phyloP scores from a whole-genome alignment of 768 basidiomycete genomes.

The Russula sp. region DNA sequence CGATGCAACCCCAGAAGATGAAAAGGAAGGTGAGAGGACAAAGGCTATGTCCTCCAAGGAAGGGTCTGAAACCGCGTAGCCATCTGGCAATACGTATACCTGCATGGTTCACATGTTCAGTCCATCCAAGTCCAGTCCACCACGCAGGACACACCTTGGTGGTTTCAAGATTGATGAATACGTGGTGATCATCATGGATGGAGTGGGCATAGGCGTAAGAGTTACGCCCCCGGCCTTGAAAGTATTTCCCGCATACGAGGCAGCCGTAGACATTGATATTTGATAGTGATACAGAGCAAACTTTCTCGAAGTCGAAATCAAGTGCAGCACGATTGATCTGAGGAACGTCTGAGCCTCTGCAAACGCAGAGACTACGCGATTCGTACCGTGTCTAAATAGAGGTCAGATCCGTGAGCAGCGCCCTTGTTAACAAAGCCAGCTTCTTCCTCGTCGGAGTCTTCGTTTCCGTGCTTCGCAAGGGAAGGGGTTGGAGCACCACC shows the following conservation, averaged over 20 bases:
- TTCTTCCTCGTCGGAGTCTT: constrained; percentile 27
- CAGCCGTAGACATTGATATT: constrained; percentile 99
- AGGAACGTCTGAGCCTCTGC: constrained; percentile 9
- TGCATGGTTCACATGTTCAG: constrained; percentile 30
- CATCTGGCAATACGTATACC: constrained; percentile 97
- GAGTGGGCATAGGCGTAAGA: constrained; percentile 97
- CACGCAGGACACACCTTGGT: constrained; percentile 60
- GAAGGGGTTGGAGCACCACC: not conserved
- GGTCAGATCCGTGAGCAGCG: constrained; percentile 56
- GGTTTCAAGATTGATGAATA: constrained; percentile 93
- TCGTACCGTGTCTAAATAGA: constrained; percentile 91
- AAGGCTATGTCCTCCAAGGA: constrained; percentile 93
- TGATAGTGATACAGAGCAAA: constrained; percentile 92
- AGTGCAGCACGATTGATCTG: constrained; percentile 87
- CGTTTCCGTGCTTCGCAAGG: constrained; percentile 1
- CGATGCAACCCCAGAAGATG: constrained; percentile 45
- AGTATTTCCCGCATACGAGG: constrained; percentile 97
- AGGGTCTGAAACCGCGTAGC: constrained; percentile 93
- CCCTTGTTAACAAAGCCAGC: constrained; percentile 30
- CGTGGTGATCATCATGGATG: constrained; percentile 97
- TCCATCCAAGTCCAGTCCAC: constrained; percentile 10
- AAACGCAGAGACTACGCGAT: constrained; percentile 20
- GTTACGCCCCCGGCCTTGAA: constrained; percentile 90
- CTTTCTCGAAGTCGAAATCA: constrained; percentile 99
- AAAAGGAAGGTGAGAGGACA: constrained; percentile 87